Base-by-base conservation (phyloP, 2,329 filamentous ascomycete genomes). In the Erysiphe pulchra region DNA sequence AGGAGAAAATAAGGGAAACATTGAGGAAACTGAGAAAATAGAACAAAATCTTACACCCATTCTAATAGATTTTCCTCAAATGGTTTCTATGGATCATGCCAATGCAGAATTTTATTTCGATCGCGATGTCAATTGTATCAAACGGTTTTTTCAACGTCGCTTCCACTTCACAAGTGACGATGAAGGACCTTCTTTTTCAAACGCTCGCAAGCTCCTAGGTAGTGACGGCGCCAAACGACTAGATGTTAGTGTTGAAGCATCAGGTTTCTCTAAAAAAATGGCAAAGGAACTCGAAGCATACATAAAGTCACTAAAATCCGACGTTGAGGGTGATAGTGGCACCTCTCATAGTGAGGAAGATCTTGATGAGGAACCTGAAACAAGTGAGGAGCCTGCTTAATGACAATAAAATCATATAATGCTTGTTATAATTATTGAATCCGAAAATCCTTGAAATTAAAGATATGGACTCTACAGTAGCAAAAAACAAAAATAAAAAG, bases 31-130 rank as follows among this genome's bases (percentile, higher is more conserved):
- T 24, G 32, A 20, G 5, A 24, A 44, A 18, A 17, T 17, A 24
- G 30, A 18, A 37, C 32, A 17, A 14, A 51, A 60, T 38, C 65
- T 92, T 24, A 75, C 73, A 7, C 90, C 90, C 0, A 73, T 94
- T 46, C 65, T 98, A 41, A 98, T 98, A 55, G 92, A 98, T 63
- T 98, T 98, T 57, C 90, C 90, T 0, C 90, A 98, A 59, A 95
- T 94, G 80, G 75, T 98, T 2, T 95, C 87, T 1, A 84, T 93
- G 59, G 84, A 93, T 53, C 90, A 98, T 58, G 63, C 68, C 33
- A 94, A 98, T 56, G 92, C 90, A 16, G 80, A 93, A 58, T 92
- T 86, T 73, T 95, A 98, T 62, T 98, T 98, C 60, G 82, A 95
- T 59, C 77, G 90, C 51, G 90, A 98, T 55, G 86, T 98, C 13